Conservation (phyloP, 2,329 filamentous ascomycete species). For the Sclerotinia subarctica region DNA sequence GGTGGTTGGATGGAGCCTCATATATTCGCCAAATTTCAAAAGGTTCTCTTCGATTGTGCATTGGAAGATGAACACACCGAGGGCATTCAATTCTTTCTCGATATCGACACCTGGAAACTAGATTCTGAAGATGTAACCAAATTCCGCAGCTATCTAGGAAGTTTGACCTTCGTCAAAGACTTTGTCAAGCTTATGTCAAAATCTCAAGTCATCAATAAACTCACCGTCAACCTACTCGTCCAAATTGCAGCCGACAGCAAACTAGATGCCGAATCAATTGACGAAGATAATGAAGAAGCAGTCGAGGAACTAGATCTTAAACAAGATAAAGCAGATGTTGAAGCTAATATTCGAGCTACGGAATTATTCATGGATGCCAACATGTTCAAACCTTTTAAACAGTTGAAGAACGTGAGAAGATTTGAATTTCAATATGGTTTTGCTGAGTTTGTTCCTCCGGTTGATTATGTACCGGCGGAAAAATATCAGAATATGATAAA, state of each 20-base stretch:
- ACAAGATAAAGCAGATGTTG: slow-evolving; percentile 16
- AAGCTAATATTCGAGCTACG: slow-evolving; percentile 23
- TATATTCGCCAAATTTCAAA: slow-evolving; percentile 27
- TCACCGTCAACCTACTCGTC: slow-evolving; percentile 24
- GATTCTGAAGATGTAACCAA: neutral
- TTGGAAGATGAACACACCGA: neutral
- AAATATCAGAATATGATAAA: slow-evolving; percentile 21
- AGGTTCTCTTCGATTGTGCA: slow-evolving; percentile 23
- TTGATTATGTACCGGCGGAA: slow-evolving; percentile 22
- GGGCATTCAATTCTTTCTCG: slow-evolving; percentile 21
- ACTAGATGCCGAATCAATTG: slow-evolving; percentile 15
- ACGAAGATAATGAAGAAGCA: slow-evolving; percentile 17
- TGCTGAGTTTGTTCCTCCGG: neutral
- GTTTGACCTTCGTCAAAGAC: slow-evolving; percentile 23
- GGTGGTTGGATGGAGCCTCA: slow-evolving; percentile 27
- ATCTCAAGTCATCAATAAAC: slow-evolving; percentile 16
- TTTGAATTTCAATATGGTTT: slow-evolving; percentile 22
- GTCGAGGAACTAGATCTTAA: slow-evolving; percentile 16
- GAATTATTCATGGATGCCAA: slow-evolving; percentile 27
- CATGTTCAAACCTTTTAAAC: slow-evolving; percentile 20
- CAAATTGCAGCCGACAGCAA: slow-evolving; percentile 23
- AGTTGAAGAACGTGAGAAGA: slow-evolving; percentile 22
- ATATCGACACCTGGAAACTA: slow-evolving; percentile 21
- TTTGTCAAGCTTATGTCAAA: slow-evolving; percentile 25
- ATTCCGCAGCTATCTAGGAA: slow-evolving; percentile 17